A percentile compares a stretch with the other conserved stretches of the same genome.
Evolutionary conservation across 2,329 filamentous ascomycete species (phyloP).

Genomic region (Colletotrichum sp.): DNA sequence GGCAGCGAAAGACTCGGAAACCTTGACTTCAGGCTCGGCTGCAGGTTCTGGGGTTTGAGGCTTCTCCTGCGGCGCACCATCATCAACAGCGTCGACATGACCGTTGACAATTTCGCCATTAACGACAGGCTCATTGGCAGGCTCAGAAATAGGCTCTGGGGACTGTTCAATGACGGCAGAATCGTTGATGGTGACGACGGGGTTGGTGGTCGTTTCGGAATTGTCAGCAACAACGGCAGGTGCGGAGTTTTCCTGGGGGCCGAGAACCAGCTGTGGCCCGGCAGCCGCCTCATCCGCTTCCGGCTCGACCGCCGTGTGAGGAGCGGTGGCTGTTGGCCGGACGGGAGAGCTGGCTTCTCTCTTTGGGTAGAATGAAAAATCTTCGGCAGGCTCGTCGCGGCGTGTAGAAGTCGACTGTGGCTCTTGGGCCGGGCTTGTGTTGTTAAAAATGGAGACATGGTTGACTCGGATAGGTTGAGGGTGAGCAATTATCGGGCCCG

Average conservation of each 20-base stretch:
- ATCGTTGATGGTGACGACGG: neutral
- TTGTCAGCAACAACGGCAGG: neutral
- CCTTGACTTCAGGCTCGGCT: neutral
- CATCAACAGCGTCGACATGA: neutral
- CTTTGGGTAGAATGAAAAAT: slow-evolving; percentile 12
- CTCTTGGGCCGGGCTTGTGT: neutral
- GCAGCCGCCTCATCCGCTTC: slow-evolving; percentile 11
- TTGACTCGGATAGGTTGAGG: slow-evolving; percentile 21
- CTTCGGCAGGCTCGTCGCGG: neutral
- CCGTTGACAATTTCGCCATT: neutral
- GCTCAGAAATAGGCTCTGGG: neutral
- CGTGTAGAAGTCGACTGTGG: neutral
- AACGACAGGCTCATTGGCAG: neutral
- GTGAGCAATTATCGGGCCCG: slow-evolving; percentile 15
- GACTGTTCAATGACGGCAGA: neutral
- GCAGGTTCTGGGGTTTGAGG: neutral
- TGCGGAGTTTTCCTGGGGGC: slow-evolving; percentile 5
- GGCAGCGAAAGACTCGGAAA: neutral
- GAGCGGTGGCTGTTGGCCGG: neutral
- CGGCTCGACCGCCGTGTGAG: slow-evolving; percentile 2
- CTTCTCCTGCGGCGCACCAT: neutral
- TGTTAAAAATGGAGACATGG: slow-evolving; percentile 16
- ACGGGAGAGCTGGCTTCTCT: slow-evolving; percentile 15
- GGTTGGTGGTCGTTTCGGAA: neutral
- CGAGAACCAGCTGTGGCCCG: neutral